Evolutionary conservation across 208 protist genomes (phyloP), one percentile per base, ranked within the genome.

Genomic region (Endotrypanum monterogeii): DNA sequence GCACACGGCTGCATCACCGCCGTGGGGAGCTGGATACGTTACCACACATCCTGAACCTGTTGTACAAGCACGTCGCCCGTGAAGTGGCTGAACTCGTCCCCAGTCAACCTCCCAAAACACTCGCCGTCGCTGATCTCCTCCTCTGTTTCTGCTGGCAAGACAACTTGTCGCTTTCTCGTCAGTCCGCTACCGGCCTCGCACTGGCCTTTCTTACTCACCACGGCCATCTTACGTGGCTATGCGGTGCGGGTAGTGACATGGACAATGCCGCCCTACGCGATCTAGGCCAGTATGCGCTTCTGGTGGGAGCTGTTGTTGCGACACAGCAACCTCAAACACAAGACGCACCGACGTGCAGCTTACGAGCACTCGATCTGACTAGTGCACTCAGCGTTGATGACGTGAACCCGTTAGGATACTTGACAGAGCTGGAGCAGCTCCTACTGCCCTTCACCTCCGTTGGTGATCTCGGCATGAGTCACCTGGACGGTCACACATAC

Each of bases 361-460:
- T 91, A 23, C 37, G 76, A 7, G 87, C 84, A 30, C 79, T 91
- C 48, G 78, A 91, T 57, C 54, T 91, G 55, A 82, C 84, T 35
- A 85, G 84, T 56, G 87, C 82, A 52, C 63, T 68, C 11, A 69
- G 44, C 46, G 50, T 91, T 1, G 67, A 80, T 32, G 52, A 83
- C 61, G 30, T 91, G 14, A 84, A 83, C 63, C 55, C 82, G 30
- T 65, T 85, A 28, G 81, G 68, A 14, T 89, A 82, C 66, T 60
- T 87, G 39, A 62, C 78, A 3, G 67, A 76, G 12, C 69, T 89
- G 51, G 75, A 87, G 75, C 87, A 91, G 67, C 76, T 91, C 46
- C 74, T 91, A 23, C 78, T 74, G 14, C 70, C 82, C 14, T 91
- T 89, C 72, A 84, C 78, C 16, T 68, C 79, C 61, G 70, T 91